Base-by-base conservation (phyloP, 805 yeast species). In the Kregervanrija fluxuum region DNA sequence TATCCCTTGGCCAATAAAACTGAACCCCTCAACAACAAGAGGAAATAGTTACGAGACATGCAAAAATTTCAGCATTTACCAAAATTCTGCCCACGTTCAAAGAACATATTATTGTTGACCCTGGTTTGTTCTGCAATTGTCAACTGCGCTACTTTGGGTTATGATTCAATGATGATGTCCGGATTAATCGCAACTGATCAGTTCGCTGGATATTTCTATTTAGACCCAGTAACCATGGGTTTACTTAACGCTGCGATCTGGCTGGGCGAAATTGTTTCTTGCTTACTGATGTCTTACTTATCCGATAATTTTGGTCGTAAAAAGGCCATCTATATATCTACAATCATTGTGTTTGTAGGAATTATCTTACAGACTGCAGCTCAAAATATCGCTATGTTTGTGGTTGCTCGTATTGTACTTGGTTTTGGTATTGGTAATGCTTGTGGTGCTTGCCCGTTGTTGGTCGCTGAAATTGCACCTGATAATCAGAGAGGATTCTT, bases 281-380 rank as follows among this genome's bases (percentile, higher is more conserved):
- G 35, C 28, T 38, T 37, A 8, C 11, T 40, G 10, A 37, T 15
- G 13, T 30, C 45, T 6, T 38, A 35, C 28, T 15, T 41, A 12
- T 31, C 38, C 11, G 52, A 49, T 35, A 34, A 22, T 9, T 41
- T 36, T 45, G 66, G 66, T 12, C 45, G 66, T 43, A 51, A 37
- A 32, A 46, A 42, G 1, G 44, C 52, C 33, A 50, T 61, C 14
- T 34, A 46, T 9, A 17, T 50, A 14, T 57, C 62, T 37, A 44
- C 49, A 34, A 14, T 42, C 11, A 34, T 56, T 30, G 37, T 50
- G 33, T 15, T 54, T 11, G 44, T 57, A 8, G 70, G 69, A 9
- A 60, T 61, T 9, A 50, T 54, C 2, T 48, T 65, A 28, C 68
- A 64, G 45, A 55, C 61, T 33, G 54, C 64, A 11, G 60, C 70